phyloP scores from a whole-genome alignment of 1,139 yeast genomes.

The Hyphopichia pseudoburtonii region DNA sequence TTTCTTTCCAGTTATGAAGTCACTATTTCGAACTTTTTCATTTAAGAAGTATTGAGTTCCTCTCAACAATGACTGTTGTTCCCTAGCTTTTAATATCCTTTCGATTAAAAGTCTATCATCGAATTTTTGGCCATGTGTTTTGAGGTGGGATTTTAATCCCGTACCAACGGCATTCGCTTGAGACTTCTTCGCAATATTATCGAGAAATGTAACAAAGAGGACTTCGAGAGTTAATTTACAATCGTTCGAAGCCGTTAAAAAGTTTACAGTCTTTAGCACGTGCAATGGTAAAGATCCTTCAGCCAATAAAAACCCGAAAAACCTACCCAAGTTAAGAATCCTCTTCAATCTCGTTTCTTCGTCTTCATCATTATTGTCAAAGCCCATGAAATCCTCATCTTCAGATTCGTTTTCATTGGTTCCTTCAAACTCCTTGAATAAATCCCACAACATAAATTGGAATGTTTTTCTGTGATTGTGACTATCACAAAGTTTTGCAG shows the following conservation, averaged over 20 bases:
- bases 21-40: constrained; percentile 51
- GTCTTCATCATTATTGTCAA: constrained; percentile 28
- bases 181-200: constrained; percentile 64
- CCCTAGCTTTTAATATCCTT: constrained; percentile 59
- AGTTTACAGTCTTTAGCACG: constrained; percentile 69
- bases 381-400: constrained; percentile 37
- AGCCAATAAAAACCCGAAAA: constrained; percentile 72
- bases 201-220: constrained; percentile 65
- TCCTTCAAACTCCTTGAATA: constrained; percentile 68
- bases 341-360: constrained; percentile 53
- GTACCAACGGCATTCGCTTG: constrained; percentile 52
- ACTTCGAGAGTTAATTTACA: constrained; percentile 71
- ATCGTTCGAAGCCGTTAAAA: constrained; percentile 69
- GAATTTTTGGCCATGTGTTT: constrained; percentile 42
- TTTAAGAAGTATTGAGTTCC: constrained; percentile 73
- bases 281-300: constrained; percentile 75
- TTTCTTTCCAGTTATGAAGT: constrained; percentile 55
- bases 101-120: constrained; percentile 57
- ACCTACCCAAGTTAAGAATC: constrained; percentile 71
- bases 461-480: constrained; percentile 77
- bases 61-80: constrained; percentile 60
- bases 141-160: constrained; percentile 32
- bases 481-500: constrained; percentile 68
- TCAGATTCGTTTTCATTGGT: constrained; percentile 38
- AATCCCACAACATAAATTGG: constrained; percentile 90